Evolutionary conservation across 805 yeast species (phyloP).

Genomic region (Metschnikowia lachancei): DNA sequence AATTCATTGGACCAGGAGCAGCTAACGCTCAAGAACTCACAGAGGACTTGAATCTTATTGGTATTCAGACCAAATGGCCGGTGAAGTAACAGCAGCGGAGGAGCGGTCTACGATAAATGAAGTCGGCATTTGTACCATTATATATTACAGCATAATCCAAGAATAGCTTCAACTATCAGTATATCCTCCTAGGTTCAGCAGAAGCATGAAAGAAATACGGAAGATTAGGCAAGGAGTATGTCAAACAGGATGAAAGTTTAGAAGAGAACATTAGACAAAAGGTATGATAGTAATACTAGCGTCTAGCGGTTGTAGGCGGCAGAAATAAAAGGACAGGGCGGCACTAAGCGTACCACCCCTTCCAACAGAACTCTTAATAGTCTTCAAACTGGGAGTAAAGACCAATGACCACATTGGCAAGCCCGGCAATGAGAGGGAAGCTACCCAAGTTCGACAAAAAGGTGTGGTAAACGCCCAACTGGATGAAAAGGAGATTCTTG

Average conservation of each 20-base stretch:
- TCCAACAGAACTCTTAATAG: conserved; percentile 22
- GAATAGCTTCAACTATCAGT: neutral
- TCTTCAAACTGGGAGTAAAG: conserved; percentile 53
- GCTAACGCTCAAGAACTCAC: conserved; percentile 33
- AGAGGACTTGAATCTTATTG: conserved; percentile 37
- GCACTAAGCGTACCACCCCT: neutral
- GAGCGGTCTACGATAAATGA: neutral
- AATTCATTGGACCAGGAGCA: conserved; percentile 39
- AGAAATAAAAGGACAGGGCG: conserved; percentile 4
- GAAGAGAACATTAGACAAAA: conserved; percentile 2
- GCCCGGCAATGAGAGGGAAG: conserved; percentile 46
- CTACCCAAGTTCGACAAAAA: conserved; percentile 41
- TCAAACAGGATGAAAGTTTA: conserved; percentile 2
- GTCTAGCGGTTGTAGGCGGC: conserved; percentile 12
- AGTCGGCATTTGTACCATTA: conserved; percentile 6
- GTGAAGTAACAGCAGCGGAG: conserved; percentile 3
- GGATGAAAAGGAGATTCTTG: conserved; percentile 31
- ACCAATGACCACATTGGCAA: conserved; percentile 46
- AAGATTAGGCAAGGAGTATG: conserved; percentile 2
- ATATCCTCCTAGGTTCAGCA: neutral
- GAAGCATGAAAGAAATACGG: neutral
- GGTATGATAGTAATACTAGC: conserved; percentile 8
- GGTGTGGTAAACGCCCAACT: conserved; percentile 39
- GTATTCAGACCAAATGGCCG: conserved; percentile 39
- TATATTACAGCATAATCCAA: conserved; percentile 9